These are phyloP conservation scores for Claviceps fusiformis DNA, from an alignment of 2,329 filamentous ascomycete genomes.

Conservation along the genomic window DNA sequence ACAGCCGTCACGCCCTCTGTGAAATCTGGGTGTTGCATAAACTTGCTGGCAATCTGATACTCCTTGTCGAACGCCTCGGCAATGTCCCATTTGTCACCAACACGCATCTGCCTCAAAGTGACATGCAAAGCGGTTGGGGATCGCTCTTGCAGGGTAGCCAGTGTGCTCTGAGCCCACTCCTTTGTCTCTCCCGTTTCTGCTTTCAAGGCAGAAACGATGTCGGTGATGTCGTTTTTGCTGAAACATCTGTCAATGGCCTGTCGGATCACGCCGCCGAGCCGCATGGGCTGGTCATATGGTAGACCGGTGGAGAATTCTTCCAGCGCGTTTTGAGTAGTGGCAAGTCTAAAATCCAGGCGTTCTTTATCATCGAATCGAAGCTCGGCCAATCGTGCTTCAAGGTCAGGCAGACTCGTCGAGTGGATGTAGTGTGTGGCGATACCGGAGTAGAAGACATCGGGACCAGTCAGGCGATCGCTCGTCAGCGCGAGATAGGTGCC, in stretches of 20 bases:
- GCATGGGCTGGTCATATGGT: constrained; percentile 57
- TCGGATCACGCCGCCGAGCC: constrained; percentile 56
- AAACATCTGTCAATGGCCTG: constrained; percentile 78
- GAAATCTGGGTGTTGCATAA: constrained; percentile 90
- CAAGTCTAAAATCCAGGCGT: constrained; percentile 45
- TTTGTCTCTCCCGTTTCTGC: constrained; percentile 37
- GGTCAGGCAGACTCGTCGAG: constrained; percentile 67
- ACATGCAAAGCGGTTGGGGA: constrained; percentile 84
- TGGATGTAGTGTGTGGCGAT: constrained; percentile 94
- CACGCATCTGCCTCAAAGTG: constrained; percentile 66
- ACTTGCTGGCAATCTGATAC: constrained; percentile 67
- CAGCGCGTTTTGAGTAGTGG: constrained; percentile 71
- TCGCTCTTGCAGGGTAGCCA: constrained; percentile 59
- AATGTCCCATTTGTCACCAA: constrained; percentile 67
- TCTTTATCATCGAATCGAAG: constrained; percentile 76
- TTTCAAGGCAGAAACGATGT: constrained; percentile 57
- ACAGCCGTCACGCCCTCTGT: constrained; percentile 77
- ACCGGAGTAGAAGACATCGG: constrained; percentile 79
- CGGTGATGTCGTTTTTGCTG: constrained; percentile 48
- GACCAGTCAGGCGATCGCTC: constrained; percentile 67
- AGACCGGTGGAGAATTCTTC: constrained; percentile 84
- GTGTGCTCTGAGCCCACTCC: constrained; percentile 67
- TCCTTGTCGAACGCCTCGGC: constrained; percentile 74
- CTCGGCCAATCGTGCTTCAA: constrained; percentile 79
- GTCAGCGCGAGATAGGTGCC: constrained; percentile 92